Base-by-base conservation (phyloP, 345 rosid genomes). In the Aquilaria malaccensis region DNA sequence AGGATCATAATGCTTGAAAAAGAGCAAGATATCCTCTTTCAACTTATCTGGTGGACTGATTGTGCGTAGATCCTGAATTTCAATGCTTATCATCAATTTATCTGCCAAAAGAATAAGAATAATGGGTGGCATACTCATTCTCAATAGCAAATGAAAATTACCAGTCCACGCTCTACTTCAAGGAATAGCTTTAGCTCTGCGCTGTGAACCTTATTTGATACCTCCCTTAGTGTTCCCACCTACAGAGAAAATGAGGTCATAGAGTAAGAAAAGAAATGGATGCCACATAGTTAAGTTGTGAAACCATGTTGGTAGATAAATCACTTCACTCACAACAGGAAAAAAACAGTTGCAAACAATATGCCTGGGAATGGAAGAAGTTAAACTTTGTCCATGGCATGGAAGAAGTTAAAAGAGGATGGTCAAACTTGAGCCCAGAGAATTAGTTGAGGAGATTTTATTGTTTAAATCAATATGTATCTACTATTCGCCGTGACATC, bases 1-100 rank as follows among this genome's bases (percentile, higher is more conserved):
- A 30, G 85, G 89, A 70, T 82, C 87, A 80, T 84, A 86, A 68
- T 74, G 85, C 80, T 86, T 86, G 64, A 86, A 86, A 69, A 83
- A 86, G 45, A 86, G 76, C 62, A 86, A 70, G 55, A 81, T 84
- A 70, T 86, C 93, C 31, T 86, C 89, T 75, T 78, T 83, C 32
- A 84, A 70, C 74, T 77, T 86, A 54, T 71, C 83, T 52, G 82
- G 85, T 7, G 79, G 85, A 60, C 78, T 77, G 50, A 80, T 64
- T 49, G 87, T 81, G 33, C 51, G 79, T 68, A 77, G 72, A 73
- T 82, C 89, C 94, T 86, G 76, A 58, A 66, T 15, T 32, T 45
- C 32, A 58, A 43, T 7, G 50, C 70, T 33, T 22, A 52, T 41
- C 46, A 62, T 64, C 11, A 70, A 61, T 53, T 50, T 52, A 51